Evolutionary conservation across 176 grass and related monocot species (phyloP), one percentile per base, ranked within the genome.

Genomic region (Oryza australiensis): DNA sequence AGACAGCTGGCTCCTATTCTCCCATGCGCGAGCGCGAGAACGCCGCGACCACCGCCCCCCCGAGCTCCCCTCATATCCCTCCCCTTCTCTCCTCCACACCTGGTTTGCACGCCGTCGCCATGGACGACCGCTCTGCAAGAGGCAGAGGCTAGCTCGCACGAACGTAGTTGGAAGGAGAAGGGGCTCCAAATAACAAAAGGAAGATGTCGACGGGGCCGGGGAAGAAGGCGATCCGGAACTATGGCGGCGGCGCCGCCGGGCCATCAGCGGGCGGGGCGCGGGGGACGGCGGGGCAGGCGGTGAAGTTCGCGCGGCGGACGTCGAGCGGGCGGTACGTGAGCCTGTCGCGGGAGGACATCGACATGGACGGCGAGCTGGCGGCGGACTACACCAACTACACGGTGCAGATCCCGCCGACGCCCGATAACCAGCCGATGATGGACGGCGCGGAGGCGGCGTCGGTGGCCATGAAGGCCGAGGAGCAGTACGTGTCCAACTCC

Each of bases 311-410:
- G 10, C 88, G 93, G 49, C 84, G 96, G 28, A 98, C 96, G 13
- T 70, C 96, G 18, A 98, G 96, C 65, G 96, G 96, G 20, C 84
- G 89, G 20, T 95, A 95, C 41, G 76, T 98, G 12, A 95, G 88
- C 83, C 87, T 98, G 66, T 95, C 96, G 3, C 86, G 90, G 0
- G 96, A 98, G 70, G 96, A 98, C 66, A 81, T 98, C 41, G 90
- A 94, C 87, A 90, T 88, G 89, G 94, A 94, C 4, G 82, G 82
- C 8, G 96, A 98, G 64, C 65, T 88, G 9, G 72, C 73, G 8
- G 82, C 90, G 37, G 95, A 98, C 88, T 98, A 93, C 91, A 74
- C 78, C 72, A 98, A 99, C 80, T 98, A 98, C 84, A 98, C 95
- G 28, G 95, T 98, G 46, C 95, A 95, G 9, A 98, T 98, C 49